These are phyloP conservation scores for Sugiyamaella grinbergsii DNA, from an alignment of 1,139 yeast genomes.

Conservation along the genomic window DNA sequence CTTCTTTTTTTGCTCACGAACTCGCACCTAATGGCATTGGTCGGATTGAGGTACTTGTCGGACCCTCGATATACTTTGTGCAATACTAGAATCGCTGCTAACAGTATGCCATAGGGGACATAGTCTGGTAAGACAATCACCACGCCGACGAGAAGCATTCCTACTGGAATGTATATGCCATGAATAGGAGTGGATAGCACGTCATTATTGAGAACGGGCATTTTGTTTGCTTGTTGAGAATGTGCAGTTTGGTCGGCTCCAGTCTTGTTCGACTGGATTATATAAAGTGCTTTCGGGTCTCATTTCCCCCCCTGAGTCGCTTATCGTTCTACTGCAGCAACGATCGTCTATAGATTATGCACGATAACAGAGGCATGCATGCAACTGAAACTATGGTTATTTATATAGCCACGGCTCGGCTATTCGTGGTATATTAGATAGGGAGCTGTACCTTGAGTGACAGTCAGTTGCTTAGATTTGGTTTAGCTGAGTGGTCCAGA, in stretches of 20 bases:
- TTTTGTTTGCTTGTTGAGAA: not conserved
- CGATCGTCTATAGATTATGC: not conserved
- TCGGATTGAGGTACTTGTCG: conserved; percentile 58
- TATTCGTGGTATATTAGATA: not conserved
- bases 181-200: conserved; percentile 37
- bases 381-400: too few relatives aligned
- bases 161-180: conserved; percentile 42
- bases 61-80: conserved; percentile 37
- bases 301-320: not conserved
- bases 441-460: too few relatives aligned
- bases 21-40: conserved; percentile 73
- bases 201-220: not conserved
- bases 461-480: too few relatives aligned
- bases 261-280: too few relatives aligned
- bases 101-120: conserved; percentile 32
- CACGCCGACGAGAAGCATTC: conserved; percentile 39
- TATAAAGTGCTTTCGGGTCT: too few relatives aligned
- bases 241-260: not conserved
- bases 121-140: conserved; percentile 36
- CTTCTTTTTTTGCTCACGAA: conserved; percentile 75
- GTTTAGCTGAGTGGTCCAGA: too few relatives aligned
- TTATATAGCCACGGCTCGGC: too few relatives aligned
- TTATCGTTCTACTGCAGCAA: not conserved
- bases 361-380: conserved; percentile 9
- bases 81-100: conserved; percentile 34